A percentile compares a stretch with the other conserved stretches of the same genome.
Conservation (phyloP, 768 basidiomycete species). For the Agrocybe chaxingu region DNA sequence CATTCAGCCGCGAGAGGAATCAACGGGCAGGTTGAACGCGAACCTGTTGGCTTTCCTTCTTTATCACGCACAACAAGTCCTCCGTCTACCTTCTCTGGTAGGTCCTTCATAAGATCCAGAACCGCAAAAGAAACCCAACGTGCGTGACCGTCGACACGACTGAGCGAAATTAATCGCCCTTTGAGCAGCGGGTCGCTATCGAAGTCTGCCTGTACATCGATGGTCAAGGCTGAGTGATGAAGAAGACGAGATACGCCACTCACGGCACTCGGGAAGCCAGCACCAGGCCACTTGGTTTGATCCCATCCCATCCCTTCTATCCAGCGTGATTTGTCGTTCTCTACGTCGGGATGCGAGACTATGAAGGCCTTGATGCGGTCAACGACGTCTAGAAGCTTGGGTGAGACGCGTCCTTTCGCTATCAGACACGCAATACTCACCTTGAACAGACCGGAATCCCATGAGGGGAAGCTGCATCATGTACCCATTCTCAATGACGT, state of each 20-base stretch:
- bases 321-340: conserved; percentile 57
- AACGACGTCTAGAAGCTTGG: conserved; percentile 51
- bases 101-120: conserved; percentile 55
- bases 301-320: conserved; percentile 93
- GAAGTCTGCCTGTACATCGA: conserved; percentile 57
- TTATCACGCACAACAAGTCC: conserved; percentile 69
- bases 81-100: conserved; percentile 67
- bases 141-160: conserved; percentile 81
- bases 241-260: conserved; percentile 12
- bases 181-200: conserved; percentile 64
- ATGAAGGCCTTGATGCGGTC: conserved; percentile 59
- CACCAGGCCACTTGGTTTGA: conserved; percentile 72
- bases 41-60: conserved; percentile 68
- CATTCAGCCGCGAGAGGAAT: neutral
- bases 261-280: conserved; percentile 72
- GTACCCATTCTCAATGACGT: conserved; percentile 72
- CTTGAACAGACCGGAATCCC: conserved; percentile 55
- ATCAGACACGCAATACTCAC: conserved; percentile 28
- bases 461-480: conserved; percentile 63
- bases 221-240: neutral
- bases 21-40: neutral
- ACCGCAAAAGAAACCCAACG: conserved; percentile 81
- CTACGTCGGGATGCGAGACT: conserved; percentile 50
- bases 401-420: neutral
- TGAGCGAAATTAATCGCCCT: conserved; percentile 69